Base-by-base conservation (phyloP, 305 asterid species). In the Plantago coronopus region DNA sequence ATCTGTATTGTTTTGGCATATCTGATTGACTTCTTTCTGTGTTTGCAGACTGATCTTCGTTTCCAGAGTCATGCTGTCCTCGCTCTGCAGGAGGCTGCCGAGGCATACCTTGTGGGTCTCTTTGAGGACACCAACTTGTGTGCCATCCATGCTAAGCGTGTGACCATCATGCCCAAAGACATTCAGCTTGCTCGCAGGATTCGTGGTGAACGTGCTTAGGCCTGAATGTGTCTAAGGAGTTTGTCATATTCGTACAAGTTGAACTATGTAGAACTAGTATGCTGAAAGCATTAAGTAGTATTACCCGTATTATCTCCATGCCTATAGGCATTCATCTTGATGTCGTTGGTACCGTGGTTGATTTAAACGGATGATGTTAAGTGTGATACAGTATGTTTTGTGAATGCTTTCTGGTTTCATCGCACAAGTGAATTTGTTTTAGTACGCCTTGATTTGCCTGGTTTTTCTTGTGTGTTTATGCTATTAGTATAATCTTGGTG, bases 61-160 rank as follows among this genome's bases (percentile, higher is more conserved):
- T 88, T 88, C 85, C 95, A 88, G 79, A 88, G 95, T 72, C 96
- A 88, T 62, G 96, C 93, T 31, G 96, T 83, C n/a, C 70, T 88
- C 69, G 96, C 95, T 10, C 87, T 88, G 53, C 95, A 88, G 73
- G 96, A 83, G 64, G 96, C 96, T 45, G 96, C 95, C 23, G 96
- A 88, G 72, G 96, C 96, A 1, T 88, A 88, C 69, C 84, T 88
- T 44, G 96, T 88, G 23, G 95, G 95, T 64, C 84, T 83, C 19
- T 87, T 85, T 57, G 96, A 85, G 67, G 96, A 85, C 78, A 87
- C 94, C 13, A 83, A 83, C 83, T 74, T 90, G 68, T 88, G 96
- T 31, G 97, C 97, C 69, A 87, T 87, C 65, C 96, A 87, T 53
- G 97, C 96, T 64, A 90, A 90, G 89, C 96, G 95, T 43, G 97